These are phyloP conservation scores for Auricularia sp. DNA, from an alignment of 768 basidiomycete genomes.

Conservation along the genomic window DNA sequence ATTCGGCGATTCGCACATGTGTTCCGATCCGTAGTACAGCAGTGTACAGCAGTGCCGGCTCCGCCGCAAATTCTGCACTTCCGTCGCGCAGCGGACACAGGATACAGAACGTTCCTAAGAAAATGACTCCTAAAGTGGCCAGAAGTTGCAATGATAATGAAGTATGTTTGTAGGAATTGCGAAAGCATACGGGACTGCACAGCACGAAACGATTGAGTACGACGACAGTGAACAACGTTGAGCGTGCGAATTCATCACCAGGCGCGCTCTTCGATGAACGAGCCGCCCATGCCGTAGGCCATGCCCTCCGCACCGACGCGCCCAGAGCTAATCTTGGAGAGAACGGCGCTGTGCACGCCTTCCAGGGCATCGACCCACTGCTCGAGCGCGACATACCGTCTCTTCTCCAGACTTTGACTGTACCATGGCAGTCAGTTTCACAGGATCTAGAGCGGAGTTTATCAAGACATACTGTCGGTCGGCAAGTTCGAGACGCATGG, in stretches of 20 bases:
- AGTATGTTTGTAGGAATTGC: too few relatives aligned
- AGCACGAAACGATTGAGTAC: background rate
- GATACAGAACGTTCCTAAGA: too few relatives aligned
- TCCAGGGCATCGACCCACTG: conserved; percentile 80
- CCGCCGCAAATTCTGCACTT: too few relatives aligned
- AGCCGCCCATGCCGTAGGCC: conserved; percentile 3
- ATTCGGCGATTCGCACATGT: too few relatives aligned
- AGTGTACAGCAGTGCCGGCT: too few relatives aligned
- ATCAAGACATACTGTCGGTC: conserved; percentile 60
- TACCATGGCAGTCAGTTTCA: background rate
- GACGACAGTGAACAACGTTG: background rate
- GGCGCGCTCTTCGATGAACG: background rate
- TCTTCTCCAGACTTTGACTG: conserved; percentile 81
- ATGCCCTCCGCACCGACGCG: conserved; percentile 8
- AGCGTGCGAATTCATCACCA: background rate
- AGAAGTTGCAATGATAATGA: too few relatives aligned
- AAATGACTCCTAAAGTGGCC: too few relatives aligned
- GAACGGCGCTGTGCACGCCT: conserved; percentile 62
- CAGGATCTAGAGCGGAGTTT: background rate
- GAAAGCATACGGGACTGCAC: too few relatives aligned
- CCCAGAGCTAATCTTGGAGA: conserved; percentile 42
- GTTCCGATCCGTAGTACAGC: too few relatives aligned
- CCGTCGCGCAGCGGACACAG: too few relatives aligned
- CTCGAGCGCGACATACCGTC: conserved; percentile 68
- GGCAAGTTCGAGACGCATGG: conserved; percentile 74